Conservation (phyloP, 768 basidiomycete genomes). For the Amanita jacksonii region DNA sequence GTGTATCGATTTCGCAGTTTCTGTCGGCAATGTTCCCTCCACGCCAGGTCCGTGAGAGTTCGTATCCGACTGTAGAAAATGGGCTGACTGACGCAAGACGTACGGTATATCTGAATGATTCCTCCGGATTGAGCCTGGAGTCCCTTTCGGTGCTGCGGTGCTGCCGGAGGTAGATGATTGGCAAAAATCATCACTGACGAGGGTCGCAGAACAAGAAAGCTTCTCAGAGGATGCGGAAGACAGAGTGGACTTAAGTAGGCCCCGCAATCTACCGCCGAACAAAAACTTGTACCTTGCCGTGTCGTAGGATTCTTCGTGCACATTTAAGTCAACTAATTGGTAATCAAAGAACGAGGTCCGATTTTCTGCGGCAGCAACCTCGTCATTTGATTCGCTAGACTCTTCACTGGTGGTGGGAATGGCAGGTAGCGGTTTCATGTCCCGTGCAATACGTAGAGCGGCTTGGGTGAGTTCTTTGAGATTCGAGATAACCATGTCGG, state of each 20-base stretch:
- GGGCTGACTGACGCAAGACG: slow-evolving; percentile 18
- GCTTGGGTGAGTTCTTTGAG: background rate
- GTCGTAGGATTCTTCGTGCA: background rate
- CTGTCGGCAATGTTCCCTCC: slow-evolving; percentile 19
- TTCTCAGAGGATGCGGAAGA: background rate
- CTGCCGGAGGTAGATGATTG: slow-evolving; percentile 15
- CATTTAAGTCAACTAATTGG: background rate
- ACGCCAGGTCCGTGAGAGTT: slow-evolving; percentile 16
- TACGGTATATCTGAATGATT: slow-evolving; percentile 11
- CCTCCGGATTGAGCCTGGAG: too few relatives aligned
- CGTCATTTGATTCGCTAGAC: background rate
- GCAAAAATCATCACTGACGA: slow-evolving; percentile 12
- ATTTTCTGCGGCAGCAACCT: background rate
- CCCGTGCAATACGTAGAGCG: slow-evolving; percentile 1
- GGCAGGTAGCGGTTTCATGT: slow-evolving; percentile 2
- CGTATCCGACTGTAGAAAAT: slow-evolving; percentile 17
- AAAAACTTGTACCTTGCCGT: background rate
- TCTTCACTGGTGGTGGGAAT: background rate
- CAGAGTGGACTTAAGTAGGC: background rate
- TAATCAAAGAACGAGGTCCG: slow-evolving; percentile 1
- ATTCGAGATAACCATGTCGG: slow-evolving; percentile 1
- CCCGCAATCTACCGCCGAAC: background rate
- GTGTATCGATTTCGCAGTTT: slow-evolving; percentile 15
- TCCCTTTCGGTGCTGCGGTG: slow-evolving; percentile 9
- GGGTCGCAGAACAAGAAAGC: background rate